A percentile compares a stretch with the other conserved stretches of the same genome.
These are phyloP conservation scores for Isabelozyma pseudorhagii DNA, from an alignment of 805 yeast species.

Conservation along the genomic window DNA sequence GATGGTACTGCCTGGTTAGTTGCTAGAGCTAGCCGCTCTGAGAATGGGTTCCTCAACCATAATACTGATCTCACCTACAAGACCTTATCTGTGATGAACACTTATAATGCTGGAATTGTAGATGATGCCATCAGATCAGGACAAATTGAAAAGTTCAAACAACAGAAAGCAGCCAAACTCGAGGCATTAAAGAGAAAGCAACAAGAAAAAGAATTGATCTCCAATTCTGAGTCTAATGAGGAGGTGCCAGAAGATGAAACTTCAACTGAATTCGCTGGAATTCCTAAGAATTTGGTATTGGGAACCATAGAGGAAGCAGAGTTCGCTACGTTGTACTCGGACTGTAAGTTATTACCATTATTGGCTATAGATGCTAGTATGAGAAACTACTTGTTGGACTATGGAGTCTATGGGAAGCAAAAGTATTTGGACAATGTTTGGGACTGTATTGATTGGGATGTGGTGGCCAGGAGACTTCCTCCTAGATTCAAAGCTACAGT, in stretches of 20 bases:
- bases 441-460: slow-evolving; percentile 44
- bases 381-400: slow-evolving; percentile 66
- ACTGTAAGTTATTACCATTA: slow-evolving; percentile 51
- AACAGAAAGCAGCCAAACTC: slow-evolving; percentile 28
- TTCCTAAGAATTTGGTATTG: slow-evolving; percentile 17
- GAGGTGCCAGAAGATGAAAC: neutral
- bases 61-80: slow-evolving; percentile 19
- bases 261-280: slow-evolving; percentile 1
- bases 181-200: slow-evolving; percentile 22
- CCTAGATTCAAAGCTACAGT: slow-evolving; percentile 12
- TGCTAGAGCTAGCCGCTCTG: slow-evolving; percentile 44
- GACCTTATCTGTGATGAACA: slow-evolving; percentile 65
- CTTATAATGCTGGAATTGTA: slow-evolving; percentile 90
- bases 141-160: slow-evolving; percentile 43
- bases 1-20: slow-evolving; percentile 92
- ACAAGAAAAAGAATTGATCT: slow-evolving; percentile 13
- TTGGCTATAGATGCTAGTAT: slow-evolving; percentile 73
- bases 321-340: slow-evolving; percentile 28
- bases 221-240: neutral
- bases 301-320: slow-evolving; percentile 44
- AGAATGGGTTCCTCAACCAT: slow-evolving; percentile 9
- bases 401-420: slow-evolving; percentile 62
- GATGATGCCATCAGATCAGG: slow-evolving; percentile 56
- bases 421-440: slow-evolving; percentile 41
- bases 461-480: slow-evolving; percentile 37